These are phyloP conservation scores for Neolecta irregularis DNA, from an alignment of 1,139 yeast genomes.

Conservation along the genomic window DNA sequence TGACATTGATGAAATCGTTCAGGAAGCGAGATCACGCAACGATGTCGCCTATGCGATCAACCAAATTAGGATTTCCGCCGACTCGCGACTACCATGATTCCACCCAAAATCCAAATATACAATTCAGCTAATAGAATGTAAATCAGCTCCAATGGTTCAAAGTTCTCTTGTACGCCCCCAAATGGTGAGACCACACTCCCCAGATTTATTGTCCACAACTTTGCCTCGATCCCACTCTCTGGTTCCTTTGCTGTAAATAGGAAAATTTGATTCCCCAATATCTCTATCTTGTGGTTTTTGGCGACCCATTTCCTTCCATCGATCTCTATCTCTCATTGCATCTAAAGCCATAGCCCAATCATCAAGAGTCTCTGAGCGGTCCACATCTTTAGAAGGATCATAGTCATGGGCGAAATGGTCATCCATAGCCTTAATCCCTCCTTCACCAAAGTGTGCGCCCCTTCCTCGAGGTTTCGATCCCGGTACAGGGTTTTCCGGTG, in stretches of 20 bases:
- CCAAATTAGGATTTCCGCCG: too few species aligned
- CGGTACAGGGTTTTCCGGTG: neutral
- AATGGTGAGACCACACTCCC: too few species aligned
- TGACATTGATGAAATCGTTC: too few species aligned
- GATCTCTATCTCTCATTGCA: neutral
- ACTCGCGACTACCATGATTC: too few species aligned
- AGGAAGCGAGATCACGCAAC: too few species aligned
- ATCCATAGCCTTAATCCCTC: neutral
- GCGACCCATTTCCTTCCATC: neutral
- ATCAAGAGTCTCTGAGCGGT: neutral
- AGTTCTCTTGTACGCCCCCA: too few species aligned
- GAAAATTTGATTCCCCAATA: neutral
- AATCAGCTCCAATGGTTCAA: too few species aligned
- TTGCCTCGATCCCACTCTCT: constrained; percentile 3
- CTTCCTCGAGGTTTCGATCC: too few species aligned
- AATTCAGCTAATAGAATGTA: too few species aligned
- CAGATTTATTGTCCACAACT: too few species aligned
- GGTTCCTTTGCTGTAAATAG: neutral
- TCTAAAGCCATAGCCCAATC: neutral
- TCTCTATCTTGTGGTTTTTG: neutral
- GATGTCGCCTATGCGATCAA: too few species aligned
- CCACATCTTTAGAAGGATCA: constrained; percentile 1
- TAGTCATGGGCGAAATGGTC: constrained; percentile 1
- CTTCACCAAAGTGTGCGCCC: neutral
- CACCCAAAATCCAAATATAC: too few species aligned